A percentile compares a stretch with the other conserved stretches of the same genome.
These are phyloP conservation scores for Beta lomatogona DNA, from an alignment of 179 eudicot genomes.

Conservation along the genomic window DNA sequence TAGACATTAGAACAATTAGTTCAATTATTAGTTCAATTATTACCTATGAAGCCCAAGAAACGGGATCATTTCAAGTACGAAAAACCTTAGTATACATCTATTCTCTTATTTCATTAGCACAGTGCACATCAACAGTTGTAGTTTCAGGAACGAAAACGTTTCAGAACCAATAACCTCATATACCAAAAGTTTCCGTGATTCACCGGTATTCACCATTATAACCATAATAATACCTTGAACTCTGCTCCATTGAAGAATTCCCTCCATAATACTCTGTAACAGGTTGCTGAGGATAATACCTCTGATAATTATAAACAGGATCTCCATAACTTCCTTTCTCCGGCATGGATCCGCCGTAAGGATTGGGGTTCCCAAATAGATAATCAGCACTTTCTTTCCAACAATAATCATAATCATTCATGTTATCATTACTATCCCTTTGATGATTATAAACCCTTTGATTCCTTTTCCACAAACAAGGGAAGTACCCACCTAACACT, in stretches of 20 bases:
- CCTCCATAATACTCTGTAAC: constrained; percentile 22
- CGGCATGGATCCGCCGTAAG: constrained; percentile 39
- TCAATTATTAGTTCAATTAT: neutral
- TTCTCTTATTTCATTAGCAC: too few relatives aligned
- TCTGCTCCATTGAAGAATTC: constrained; percentile 4
- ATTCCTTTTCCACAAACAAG: constrained; percentile 53
- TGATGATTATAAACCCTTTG: constrained; percentile 13
- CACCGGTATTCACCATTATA: constrained; percentile 6
- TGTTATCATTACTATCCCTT: constrained; percentile 14
- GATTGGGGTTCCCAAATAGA: constrained; percentile 63
- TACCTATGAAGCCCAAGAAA: too few relatives aligned
- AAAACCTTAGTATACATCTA: too few relatives aligned
- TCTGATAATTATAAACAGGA: constrained; percentile 32
- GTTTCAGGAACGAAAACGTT: too few relatives aligned
- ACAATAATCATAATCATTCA: constrained; percentile 34
- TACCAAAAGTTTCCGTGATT: too few relatives aligned
- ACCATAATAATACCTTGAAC: constrained; percentile 23
- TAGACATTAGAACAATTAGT: too few relatives aligned
- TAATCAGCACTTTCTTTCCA: constrained; percentile 63
- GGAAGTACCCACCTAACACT: constrained; percentile 74
- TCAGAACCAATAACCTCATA: too few relatives aligned
- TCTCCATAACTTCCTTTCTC: constrained; percentile 41
- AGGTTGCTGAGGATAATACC: constrained; percentile 33
- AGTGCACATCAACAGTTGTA: too few relatives aligned
- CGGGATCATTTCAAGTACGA: too few relatives aligned